phyloP scores from a whole-genome alignment of 441 rosid species.

The Geranium incanum region DNA sequence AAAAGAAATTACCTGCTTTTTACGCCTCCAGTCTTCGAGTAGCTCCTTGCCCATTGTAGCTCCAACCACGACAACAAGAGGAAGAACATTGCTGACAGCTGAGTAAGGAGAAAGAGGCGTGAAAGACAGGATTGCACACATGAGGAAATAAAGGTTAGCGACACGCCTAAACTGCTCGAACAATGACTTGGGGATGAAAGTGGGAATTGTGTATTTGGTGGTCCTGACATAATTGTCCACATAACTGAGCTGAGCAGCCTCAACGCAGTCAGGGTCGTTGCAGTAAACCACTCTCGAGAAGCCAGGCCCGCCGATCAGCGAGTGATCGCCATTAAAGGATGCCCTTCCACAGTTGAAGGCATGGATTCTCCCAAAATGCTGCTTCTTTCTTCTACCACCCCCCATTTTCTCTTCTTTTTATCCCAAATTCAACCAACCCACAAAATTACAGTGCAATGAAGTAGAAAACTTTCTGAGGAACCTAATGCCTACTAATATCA shows the following conservation, averaged over 20 bases:
- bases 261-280: slow-evolving; percentile 67
- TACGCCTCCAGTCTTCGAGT: slow-evolving; percentile 79
- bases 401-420: neutral
- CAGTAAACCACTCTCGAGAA: slow-evolving; percentile 76
- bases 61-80: slow-evolving; percentile 67
- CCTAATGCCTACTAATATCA: neutral
- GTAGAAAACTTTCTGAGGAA: neutral
- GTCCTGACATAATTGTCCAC: slow-evolving; percentile 62
- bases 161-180: slow-evolving; percentile 95
- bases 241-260: slow-evolving; percentile 46
- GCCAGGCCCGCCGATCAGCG: slow-evolving; percentile 89
- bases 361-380: slow-evolving; percentile 58
- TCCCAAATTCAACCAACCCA: neutral
- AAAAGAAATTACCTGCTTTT: slow-evolving; percentile 48
- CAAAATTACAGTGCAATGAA: neutral
- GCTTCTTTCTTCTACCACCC: slow-evolving; percentile 47
- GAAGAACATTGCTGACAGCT: slow-evolving; percentile 64
- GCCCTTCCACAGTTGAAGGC: slow-evolving; percentile 62
- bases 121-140: slow-evolving; percentile 69
- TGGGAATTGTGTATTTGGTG: slow-evolving; percentile 67
- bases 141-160: slow-evolving; percentile 78
- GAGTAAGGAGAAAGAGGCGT: slow-evolving; percentile 77
- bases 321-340: slow-evolving; percentile 60
- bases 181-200: slow-evolving; percentile 75
- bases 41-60: slow-evolving; percentile 88